Base-by-base conservation (phyloP, 257 asterid genomes). In the Penstemon barbatus region DNA sequence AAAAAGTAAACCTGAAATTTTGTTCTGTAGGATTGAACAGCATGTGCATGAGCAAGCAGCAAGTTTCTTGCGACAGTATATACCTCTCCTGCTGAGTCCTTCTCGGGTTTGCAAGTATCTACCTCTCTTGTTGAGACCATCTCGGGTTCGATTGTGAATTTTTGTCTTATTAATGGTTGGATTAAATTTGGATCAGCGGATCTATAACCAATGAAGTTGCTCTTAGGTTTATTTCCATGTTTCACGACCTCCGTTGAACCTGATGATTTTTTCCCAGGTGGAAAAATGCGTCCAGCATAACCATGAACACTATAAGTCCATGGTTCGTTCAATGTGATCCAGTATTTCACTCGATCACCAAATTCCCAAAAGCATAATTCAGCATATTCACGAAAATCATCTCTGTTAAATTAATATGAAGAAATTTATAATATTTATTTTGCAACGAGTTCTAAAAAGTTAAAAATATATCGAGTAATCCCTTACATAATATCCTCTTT, bases 21-120 rank as follows among this genome's bases (percentile, higher is more conserved):
- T 10, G 79, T 42, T 39, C 78, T 61, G 61, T 82, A 83, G 1
- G 79, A 44, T 6, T 81, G 72, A 5, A 82, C 84, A 0, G 81
- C 83, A 19, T 65, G 80, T 2, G 86, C 60, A 53, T 85, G 91
- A 57, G 81, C 83, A 25, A 83, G 86, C 6, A 80, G 77, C 63
- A 80, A 51, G 60, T 85, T 65, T 42, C 79, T 82, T 33, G 85
- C 83, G 0, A 80, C 91, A 3, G 82, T 69, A 11, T 85, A 85
- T 1, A 82, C 18, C 18, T 15, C 18, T 15, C 18, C 18, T 15
- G 18, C 0, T 15, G 18, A 15, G 18, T 15, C 0, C 18, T 15
- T 15, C 18, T 15, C 18, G 18, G 18, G 18, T 15, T 15, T 15
- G 18, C 18, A 15, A 15, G 18, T 15, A 15, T 15, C 18, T 15